phyloP scores from a whole-genome alignment of 2,329 filamentous ascomycete genomes.

The Cercospora sojina region DNA sequence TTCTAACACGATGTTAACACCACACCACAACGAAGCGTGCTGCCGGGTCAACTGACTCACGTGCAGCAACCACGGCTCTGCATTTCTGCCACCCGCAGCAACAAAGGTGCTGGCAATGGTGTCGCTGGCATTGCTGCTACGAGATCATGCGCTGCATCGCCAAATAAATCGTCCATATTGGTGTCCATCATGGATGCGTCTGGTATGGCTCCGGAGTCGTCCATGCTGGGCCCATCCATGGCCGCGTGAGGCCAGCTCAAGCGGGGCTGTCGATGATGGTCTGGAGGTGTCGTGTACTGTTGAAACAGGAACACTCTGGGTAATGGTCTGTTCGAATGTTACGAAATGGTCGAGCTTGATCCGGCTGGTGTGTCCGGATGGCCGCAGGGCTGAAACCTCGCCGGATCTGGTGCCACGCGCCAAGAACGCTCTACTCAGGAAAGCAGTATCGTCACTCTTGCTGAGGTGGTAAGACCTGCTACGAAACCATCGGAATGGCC shows the following conservation, averaged over 20 bases:
- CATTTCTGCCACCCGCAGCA: conserved; percentile 73
- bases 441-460: background rate
- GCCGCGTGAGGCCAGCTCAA: background rate
- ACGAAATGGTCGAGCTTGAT: background rate
- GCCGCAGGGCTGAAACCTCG: background rate
- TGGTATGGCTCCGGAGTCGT: conserved; percentile 20
- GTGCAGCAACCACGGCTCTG: conserved; percentile 75
- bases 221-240: conserved; percentile 25
- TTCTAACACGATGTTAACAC: conserved; percentile 50
- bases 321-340: background rate
- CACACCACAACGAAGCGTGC: background rate
- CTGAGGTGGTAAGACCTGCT: background rate
- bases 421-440: background rate
- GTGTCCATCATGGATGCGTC: conserved; percentile 31
- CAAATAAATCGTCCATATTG: conserved; percentile 68
- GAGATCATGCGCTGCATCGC: conserved; percentile 58
- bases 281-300: background rate
- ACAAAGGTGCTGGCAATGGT: conserved; percentile 59
- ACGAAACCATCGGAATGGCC: background rate
- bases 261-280: background rate
- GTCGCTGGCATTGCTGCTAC: conserved; percentile 53
- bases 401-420: background rate
- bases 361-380: background rate
- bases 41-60: conserved; percentile 54
- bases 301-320: background rate